Base-by-base conservation (phyloP, 495 filamentous ascomycete genomes). In the Penicillium soppii region DNA sequence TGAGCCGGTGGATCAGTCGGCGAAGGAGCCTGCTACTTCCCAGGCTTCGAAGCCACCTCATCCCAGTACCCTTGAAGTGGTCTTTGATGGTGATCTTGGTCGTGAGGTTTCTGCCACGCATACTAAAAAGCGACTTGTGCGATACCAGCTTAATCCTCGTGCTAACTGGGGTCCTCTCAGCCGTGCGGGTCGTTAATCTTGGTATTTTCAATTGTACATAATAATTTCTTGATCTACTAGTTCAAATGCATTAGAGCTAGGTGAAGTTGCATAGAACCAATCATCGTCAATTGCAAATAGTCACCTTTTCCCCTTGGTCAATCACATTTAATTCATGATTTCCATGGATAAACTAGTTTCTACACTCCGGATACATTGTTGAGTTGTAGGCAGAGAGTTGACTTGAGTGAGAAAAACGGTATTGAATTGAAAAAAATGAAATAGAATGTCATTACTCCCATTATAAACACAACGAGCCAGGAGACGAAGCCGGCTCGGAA, bases 81-180 rank as follows among this genome's bases (percentile, higher is more conserved):
- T 89, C 0, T 97, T 98, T 63, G 87, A 98, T 66, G 87, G 91
- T 48, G 70, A 72, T 39, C 76, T 96, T 13, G 94, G 91, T 0
- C 84, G 73, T 52, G 84, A 92, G 47, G 69, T 69, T 27, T 80
- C 75, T 16, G 55, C 52, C 8, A 44, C 50, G 7, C 54, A 59
- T 17, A 62, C 58, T 3, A 67, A 56, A 44, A 84, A 78, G 50
- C 85, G 84, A 39, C 70, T 91, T 16, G 80, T 92, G 29, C 75
- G 92, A 38, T 98, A 96, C 66, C 95, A 95, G 72, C 61, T 81
- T 22, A 97, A 97, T 62, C 94, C 94, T 12, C 73, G 84, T 29
- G 83, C 87, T 37, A 92, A 97, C 61, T 98, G 94, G 94, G 94
- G 94, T 0, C 94, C 94, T 0, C 84, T 96, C 83, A 85, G 75